Evolutionary conservation across 2,329 filamentous ascomycete genomes (phyloP).

Genomic region (Trichoderma sp.): DNA sequence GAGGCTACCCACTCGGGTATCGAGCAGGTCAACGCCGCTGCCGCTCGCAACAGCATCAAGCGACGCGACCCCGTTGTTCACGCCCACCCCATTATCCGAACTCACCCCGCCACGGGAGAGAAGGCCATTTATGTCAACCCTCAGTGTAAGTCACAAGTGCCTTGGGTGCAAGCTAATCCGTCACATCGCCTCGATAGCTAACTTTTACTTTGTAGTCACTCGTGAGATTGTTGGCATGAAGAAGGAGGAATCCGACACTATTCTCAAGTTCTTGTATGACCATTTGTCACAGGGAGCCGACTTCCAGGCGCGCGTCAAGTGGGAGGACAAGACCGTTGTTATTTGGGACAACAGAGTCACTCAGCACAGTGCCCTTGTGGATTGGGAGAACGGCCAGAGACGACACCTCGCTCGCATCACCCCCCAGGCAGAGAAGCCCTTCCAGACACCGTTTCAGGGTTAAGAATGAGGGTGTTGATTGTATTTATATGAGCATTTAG

Average conservation of each 20-base stretch:
- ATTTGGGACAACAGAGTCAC: conserved; percentile 85
- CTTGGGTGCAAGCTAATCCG: neutral
- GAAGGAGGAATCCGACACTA: conserved; percentile 77
- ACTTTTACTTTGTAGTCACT: conserved; percentile 54
- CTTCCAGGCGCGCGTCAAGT: conserved; percentile 69
- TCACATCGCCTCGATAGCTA: neutral
- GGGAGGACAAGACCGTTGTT: conserved; percentile 76
- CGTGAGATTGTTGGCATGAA: conserved; percentile 78
- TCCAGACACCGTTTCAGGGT: conserved; percentile 56
- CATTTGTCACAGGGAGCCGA: conserved; percentile 57
- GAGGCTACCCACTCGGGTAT: conserved; percentile 76
- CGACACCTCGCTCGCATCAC: conserved; percentile 79
- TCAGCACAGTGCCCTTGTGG: conserved; percentile 72
- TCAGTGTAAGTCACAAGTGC: conserved; percentile 58
- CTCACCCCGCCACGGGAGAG: conserved; percentile 78
- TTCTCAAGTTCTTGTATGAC: conserved; percentile 67
- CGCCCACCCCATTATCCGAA: conserved; percentile 74
- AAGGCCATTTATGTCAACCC: conserved; percentile 82
- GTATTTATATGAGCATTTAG: neutral
- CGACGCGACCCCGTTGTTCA: conserved; percentile 72
- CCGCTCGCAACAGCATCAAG: conserved; percentile 65
- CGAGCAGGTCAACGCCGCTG: conserved; percentile 72
- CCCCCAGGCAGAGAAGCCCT: conserved; percentile 75
- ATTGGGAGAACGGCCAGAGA: conserved; percentile 76
- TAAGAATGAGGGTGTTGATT: neutral